A percentile compares a stretch with the other conserved stretches of the same genome.
Conservation (phyloP, 2,329 filamentous ascomycete species). For the Zymoseptoria pseudotritici region DNA sequence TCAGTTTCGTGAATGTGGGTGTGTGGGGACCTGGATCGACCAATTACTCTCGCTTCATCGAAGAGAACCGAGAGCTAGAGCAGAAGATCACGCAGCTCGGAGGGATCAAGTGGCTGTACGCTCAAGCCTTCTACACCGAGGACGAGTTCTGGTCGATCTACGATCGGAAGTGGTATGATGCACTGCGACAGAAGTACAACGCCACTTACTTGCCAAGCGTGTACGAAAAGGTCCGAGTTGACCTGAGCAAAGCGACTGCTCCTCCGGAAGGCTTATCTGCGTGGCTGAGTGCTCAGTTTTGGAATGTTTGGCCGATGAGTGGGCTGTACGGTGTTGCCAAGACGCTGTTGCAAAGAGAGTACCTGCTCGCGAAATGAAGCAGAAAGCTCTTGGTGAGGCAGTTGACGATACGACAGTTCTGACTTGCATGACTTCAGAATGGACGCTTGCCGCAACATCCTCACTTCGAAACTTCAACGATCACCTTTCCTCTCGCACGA, state of each 20-base stretch:
- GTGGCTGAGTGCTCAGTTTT: constrained; percentile 11
- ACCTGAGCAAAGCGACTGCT: constrained; percentile 8
- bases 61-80: constrained; percentile 65
- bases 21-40: constrained; percentile 72
- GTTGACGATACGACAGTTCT: neutral
- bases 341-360: constrained; percentile 13
- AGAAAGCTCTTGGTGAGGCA: neutral
- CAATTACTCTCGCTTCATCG: constrained; percentile 50
- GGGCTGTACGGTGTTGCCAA: constrained; percentile 17
- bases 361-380: constrained; percentile 12
- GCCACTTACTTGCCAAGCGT: constrained; percentile 58
- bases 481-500: constrained; percentile 29
- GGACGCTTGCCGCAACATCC: neutral
- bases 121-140: constrained; percentile 74
- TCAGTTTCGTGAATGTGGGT: constrained; percentile 47
- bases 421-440: neutral
- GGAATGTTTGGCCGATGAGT: constrained; percentile 15
- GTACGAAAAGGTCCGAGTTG: constrained; percentile 61
- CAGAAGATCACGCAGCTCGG: constrained; percentile 59
- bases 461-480: constrained; percentile 13
- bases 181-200: constrained; percentile 54
- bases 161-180: constrained; percentile 53
- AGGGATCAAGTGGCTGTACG: constrained; percentile 82
- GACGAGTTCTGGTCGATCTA: constrained; percentile 63
- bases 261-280: constrained; percentile 2